These are phyloP conservation scores for Annulohypoxylon moriforme DNA, from an alignment of 495 filamentous ascomycete genomes.

Conservation along the genomic window DNA sequence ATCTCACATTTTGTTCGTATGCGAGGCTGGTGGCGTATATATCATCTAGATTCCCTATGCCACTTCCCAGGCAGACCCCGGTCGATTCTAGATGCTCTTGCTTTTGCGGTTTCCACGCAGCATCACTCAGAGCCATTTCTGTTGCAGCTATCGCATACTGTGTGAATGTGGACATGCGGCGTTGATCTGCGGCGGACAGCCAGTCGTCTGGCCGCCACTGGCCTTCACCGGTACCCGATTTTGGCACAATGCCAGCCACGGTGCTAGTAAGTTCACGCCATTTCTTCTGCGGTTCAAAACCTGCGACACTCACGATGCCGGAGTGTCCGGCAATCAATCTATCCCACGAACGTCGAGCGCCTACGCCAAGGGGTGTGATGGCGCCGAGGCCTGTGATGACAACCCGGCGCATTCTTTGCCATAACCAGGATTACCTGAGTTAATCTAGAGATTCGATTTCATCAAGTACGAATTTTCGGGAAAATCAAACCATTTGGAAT, in stretches of 20 bases:
- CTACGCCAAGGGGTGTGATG: constrained; percentile 89
- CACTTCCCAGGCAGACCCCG: constrained; percentile 94
- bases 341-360: constrained; percentile 81
- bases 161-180: constrained; percentile 89
- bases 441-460: background rate
- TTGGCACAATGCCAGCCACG: constrained; percentile 84
- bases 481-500: constrained; percentile 1
- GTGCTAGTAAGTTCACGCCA: constrained; percentile 81
- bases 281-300: constrained; percentile 60
- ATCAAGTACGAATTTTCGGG: background rate
- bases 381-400: constrained; percentile 95
- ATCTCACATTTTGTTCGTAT: constrained; percentile 76
- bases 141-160: constrained; percentile 91
- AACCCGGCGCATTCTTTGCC: constrained; percentile 81
- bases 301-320: constrained; percentile 77
- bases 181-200: constrained; percentile 75
- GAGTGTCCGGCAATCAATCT: constrained; percentile 81
- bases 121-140: constrained; percentile 86
- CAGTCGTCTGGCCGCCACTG: constrained; percentile 82
- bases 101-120: constrained; percentile 76
- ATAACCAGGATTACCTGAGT: constrained; percentile 40
- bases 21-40: constrained; percentile 83
- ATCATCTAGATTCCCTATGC: constrained; percentile 93
- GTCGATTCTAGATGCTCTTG: constrained; percentile 75
- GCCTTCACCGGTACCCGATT: constrained; percentile 37